Base-by-base conservation (phyloP, 192 early-diverging fungal species). In the Entomortierella parvispora region DNA sequence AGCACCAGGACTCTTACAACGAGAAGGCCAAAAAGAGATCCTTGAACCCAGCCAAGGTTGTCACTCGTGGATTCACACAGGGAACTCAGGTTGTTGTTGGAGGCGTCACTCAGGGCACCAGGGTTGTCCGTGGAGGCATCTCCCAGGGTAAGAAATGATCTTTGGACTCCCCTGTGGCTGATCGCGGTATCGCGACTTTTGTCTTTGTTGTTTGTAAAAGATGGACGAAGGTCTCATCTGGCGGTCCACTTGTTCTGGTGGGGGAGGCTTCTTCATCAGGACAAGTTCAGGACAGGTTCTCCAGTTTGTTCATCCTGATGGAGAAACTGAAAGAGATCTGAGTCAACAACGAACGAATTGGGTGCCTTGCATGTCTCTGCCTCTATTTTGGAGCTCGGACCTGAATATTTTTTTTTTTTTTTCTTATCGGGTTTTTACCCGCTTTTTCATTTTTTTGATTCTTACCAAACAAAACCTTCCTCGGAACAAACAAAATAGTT, bases 41-140 rank as follows among this genome's bases (percentile, higher is more conserved):
- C 43, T 56, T 51, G 33, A 72, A 72, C 62, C 74, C 74, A 29
- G 61, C 67, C 52, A 77, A 64, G 61, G 66, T 14, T 52, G 66
- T 77, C 31, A 46, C 32, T 28, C 29, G 57, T 20, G 70, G 70
- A 26, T 31, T 72, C 48, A 20, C 63, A 20, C 62, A 71, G 55
- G 50, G 62, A 15, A 37, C 62, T 20, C 20, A 51, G 48, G 62
- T 37, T 6, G 62, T 64, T 28, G 54, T 59, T 18, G 63, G 63
- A 22, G 63, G 63, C 20, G 40, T 65, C 22, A 43, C 15, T 23
- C 52, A 53, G 28, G 71, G 69, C 10, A 34, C 69, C 33, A 33
- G 50, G 18, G 70, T 26, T 49, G 70, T 75, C 57, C 63, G 57
- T 48, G 74, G 65, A 46, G 74, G 74, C 3, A 68, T 77, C 49